These are phyloP conservation scores for Penicillium salamii DNA, from an alignment of 495 filamentous ascomycete genomes.

Conservation along the genomic window DNA sequence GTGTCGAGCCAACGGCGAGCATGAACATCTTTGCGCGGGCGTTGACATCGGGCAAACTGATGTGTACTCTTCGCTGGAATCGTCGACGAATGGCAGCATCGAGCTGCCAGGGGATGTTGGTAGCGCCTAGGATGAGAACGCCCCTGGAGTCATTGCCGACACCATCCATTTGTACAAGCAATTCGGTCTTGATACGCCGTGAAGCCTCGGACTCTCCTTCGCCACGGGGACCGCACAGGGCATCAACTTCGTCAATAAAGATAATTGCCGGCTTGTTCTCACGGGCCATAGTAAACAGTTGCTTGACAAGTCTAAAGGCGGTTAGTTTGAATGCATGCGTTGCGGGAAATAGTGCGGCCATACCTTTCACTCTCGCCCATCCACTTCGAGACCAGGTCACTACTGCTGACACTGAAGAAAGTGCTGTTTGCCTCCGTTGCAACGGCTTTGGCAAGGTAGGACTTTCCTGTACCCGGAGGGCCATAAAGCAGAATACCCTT, in stretches of 20 bases:
- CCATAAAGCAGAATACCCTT: constrained; percentile 97
- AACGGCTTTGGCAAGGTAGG: constrained; percentile 93
- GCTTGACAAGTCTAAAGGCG: constrained; percentile 84
- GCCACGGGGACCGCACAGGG: constrained; percentile 90
- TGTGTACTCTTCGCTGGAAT: constrained; percentile 95
- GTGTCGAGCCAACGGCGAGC: constrained; percentile 84
- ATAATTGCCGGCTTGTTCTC: constrained; percentile 99
- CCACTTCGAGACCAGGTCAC: constrained; percentile 97
- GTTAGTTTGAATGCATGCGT: not conserved
- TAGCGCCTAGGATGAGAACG: constrained; percentile 92
- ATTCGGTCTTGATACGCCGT: constrained; percentile 94
- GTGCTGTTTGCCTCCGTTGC: constrained; percentile 98
- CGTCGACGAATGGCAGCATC: constrained; percentile 96
- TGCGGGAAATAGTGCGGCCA: not conserved
- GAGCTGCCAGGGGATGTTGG: constrained; percentile 98
- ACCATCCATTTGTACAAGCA: constrained; percentile 99
- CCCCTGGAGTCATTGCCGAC: constrained; percentile 92
- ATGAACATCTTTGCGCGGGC: constrained; percentile 97
- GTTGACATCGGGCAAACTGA: constrained; percentile 81
- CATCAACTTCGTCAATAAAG: constrained; percentile 99
- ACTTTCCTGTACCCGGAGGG: constrained; percentile 95
- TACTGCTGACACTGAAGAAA: constrained; percentile 98
- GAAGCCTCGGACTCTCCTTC: constrained; percentile 98
- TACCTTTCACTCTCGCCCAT: constrained; percentile 99
- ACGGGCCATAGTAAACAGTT: constrained; percentile 95